These are phyloP conservation scores for Mycena metata DNA, from an alignment of 768 basidiomycete genomes.

Conservation along the genomic window DNA sequence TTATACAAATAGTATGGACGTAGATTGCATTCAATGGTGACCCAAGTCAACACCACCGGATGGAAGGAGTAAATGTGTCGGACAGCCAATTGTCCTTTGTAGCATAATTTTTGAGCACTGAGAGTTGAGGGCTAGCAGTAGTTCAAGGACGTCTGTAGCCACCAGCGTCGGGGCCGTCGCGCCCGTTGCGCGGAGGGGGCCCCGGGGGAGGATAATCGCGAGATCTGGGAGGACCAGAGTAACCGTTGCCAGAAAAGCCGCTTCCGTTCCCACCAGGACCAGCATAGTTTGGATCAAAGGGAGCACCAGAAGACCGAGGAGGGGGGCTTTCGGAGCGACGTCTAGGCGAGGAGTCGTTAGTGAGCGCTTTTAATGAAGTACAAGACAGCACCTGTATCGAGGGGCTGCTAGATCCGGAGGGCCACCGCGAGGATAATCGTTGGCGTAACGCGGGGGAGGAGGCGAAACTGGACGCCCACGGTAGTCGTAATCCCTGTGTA, in stretches of 20 bases:
- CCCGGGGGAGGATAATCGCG: slow-evolving; percentile 49
- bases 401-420: slow-evolving; percentile 58
- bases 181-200: slow-evolving; percentile 57
- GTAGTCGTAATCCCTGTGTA: slow-evolving; percentile 69
- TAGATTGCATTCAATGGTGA: slow-evolving; percentile 16
- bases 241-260: slow-evolving; percentile 63
- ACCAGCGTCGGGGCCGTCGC: slow-evolving; percentile 54
- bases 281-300: slow-evolving; percentile 67
- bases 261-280: slow-evolving; percentile 45
- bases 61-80: slow-evolving; percentile 6
- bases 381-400: slow-evolving; percentile 59
- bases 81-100: slow-evolving; percentile 17
- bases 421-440: slow-evolving; percentile 64
- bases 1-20: too few species aligned
- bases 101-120: slow-evolving; percentile 17
- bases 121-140: not conserved
- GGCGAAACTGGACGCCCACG: slow-evolving; percentile 68
- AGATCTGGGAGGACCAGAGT: slow-evolving; percentile 54
- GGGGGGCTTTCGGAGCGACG: slow-evolving; percentile 83
- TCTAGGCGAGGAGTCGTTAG: slow-evolving; percentile 48
- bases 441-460: slow-evolving; percentile 63
- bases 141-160: slow-evolving; percentile 57
- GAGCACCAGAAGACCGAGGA: slow-evolving; percentile 58
- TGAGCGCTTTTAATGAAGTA: slow-evolving; percentile 4
- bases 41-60: slow-evolving; percentile 16